phyloP scores from a whole-genome alignment of 2,329 filamentous ascomycete species.

The Aspergillus clavatus region DNA sequence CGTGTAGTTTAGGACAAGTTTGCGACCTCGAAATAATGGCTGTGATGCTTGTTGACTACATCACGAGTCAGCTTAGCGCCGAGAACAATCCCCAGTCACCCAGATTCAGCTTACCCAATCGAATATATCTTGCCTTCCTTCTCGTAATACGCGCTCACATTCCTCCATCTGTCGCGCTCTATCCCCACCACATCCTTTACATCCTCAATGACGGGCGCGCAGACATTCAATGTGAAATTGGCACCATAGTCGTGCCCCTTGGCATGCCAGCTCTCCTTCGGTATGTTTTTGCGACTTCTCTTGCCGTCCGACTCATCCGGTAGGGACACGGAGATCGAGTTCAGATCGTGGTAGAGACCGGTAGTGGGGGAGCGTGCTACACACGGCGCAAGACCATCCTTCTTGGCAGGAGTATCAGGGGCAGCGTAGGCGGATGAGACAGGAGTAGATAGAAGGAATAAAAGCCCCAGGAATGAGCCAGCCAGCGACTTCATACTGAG shows the following conservation, averaged over 20 bases:
- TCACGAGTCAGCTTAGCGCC: constrained; percentile 4
- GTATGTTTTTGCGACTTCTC: constrained; percentile 34
- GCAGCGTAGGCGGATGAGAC: constrained; percentile 29
- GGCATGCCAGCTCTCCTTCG: constrained; percentile 45
- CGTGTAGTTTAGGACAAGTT: constrained; percentile 71
- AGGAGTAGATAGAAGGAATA: constrained; percentile 33
- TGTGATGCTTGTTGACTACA: constrained; percentile 42
- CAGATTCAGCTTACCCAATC: constrained; percentile 37
- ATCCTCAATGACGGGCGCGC: constrained; percentile 46
- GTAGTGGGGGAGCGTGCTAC: constrained; percentile 59
- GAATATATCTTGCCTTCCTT: constrained; percentile 42
- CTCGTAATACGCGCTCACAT: constrained; percentile 48
- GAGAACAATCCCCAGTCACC: not conserved
- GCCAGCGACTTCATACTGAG: constrained; percentile 34
- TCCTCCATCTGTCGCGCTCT: constrained; percentile 37
- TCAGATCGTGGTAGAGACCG: constrained; percentile 61
- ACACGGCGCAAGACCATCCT: constrained; percentile 50
- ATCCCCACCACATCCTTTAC: constrained; percentile 46
- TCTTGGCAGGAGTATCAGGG: constrained; percentile 38
- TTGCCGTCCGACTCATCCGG: constrained; percentile 41
- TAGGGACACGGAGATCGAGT: constrained; percentile 50
- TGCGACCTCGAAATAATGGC: constrained; percentile 47
- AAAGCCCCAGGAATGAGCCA: constrained; percentile 24
- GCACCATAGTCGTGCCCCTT: constrained; percentile 47
- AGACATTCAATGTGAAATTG: constrained; percentile 50